Percentiles rank a stretch among this genome's conserved stretches.
phyloP scores from a whole-genome alignment of 139 green algal species.

The Trebouxia sp. region DNA sequence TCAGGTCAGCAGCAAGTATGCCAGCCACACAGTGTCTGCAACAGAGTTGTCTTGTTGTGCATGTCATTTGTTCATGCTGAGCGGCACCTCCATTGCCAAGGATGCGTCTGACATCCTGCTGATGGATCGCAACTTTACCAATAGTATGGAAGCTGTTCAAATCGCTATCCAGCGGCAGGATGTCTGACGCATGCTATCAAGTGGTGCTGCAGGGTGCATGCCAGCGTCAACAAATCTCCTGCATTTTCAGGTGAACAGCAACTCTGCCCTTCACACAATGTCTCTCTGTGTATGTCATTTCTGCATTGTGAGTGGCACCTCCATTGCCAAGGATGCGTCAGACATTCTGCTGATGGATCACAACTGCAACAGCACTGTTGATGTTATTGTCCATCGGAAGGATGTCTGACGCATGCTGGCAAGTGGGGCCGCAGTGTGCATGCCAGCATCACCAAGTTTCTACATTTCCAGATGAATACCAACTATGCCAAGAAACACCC shows the following conservation, averaged over 20 bases:
- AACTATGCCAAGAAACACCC: background rate
- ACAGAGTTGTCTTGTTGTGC: background rate
- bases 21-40: background rate
- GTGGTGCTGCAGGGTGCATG: conserved; percentile 90
- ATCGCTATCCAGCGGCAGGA: no score
- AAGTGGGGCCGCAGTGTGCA: conserved; percentile 91
- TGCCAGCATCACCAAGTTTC: conserved; percentile 79
- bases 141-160: conserved; percentile 78
- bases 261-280: background rate
- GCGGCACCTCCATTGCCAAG: conserved; percentile 80
- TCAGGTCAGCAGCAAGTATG: background rate
- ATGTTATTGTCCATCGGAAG: no score
- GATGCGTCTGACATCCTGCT: conserved; percentile 91
- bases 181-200: no score
- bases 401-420: no score
- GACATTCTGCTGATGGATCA: conserved; percentile 94
- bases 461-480: conserved; percentile 56
- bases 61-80: conserved; percentile 57
- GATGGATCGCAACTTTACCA: conserved; percentile 87
- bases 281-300: background rate
- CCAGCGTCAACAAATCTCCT: conserved; percentile 84
- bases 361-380: conserved; percentile 85
- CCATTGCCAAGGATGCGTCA: conserved; percentile 80
- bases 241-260: conserved; percentile 47
- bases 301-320: conserved; percentile 77